Base-by-base conservation (phyloP, 1,284 basidiomycete species). In the Ganoderma sp. region DNA sequence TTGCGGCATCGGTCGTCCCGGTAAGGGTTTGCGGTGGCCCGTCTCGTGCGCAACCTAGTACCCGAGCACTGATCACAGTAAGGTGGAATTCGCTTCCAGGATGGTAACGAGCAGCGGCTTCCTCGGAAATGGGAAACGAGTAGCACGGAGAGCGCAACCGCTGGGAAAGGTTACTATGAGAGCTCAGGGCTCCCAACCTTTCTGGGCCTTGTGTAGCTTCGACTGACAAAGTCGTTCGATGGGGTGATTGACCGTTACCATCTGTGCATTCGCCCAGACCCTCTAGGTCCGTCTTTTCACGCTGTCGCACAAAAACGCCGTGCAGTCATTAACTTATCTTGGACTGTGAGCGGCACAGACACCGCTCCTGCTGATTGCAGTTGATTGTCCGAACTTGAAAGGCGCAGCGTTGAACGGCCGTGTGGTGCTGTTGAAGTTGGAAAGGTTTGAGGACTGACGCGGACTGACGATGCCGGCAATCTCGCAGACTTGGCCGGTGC, bases 91-190 rank as follows among this genome's bases (percentile, higher is more conserved):
- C 15, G 28, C 28, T 32, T 56, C 14, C 34, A 15, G 28, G 28
- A 32, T 34, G 15, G 25, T 32, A 34, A 25, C 52, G 22, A 56
- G 15, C 52, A 34, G 15, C 52, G 14, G 28, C 17, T 34, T 5
- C 25, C 12, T 25, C 14, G 48, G 5, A 14, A 52, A 52, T 25
- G 22, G 48, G 48, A 52, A 52, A 12, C 22, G 22, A 52, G 9
- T 25, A 25, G 14, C 48, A 52, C 22, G 48, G 48, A 14, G 48
- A 22, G 17, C n/a, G 56, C 19, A 39, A 34, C n/a, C 32, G 10
- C 56, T 58, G 56, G 56, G 37, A 58, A 37, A 6, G 34, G 56
- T 58, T 39, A n/a, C 56, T 39, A 39, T 22, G 56, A 32, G 56
- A 39, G 19, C 19, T 39, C 14, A 19, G 19, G 39, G 56, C 37